These are phyloP conservation scores for Hanseniaspora guilliermondii DNA, from an alignment of 805 yeast genomes.

Conservation along the genomic window DNA sequence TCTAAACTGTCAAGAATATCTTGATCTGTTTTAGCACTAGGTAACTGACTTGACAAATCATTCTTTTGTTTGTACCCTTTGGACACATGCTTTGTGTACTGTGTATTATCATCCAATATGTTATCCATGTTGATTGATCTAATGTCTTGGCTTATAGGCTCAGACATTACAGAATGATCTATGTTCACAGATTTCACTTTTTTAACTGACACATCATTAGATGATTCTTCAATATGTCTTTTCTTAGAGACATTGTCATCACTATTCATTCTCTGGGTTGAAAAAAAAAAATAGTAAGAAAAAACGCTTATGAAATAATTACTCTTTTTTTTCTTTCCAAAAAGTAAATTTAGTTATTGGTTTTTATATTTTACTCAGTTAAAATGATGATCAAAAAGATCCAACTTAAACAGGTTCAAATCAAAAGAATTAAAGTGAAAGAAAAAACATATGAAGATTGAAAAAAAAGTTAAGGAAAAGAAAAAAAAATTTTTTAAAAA, in stretches of 20 bases:
- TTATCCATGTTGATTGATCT: slow-evolving; percentile 7
- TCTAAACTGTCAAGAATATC: slow-evolving; percentile 7
- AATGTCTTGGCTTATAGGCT: slow-evolving; percentile 9
- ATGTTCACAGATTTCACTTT: not conserved
- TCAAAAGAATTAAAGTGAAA: not conserved
- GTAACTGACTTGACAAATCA: not conserved
- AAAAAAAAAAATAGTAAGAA: not conserved
- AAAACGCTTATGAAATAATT: not conserved
- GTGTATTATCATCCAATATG: slow-evolving; percentile 10
- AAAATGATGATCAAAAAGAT: too few relatives aligned
- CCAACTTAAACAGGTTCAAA: not conserved
- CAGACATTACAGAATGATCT: slow-evolving; percentile 13
- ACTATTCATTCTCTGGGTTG: not conserved
- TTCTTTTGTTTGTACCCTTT: slow-evolving; percentile 4
- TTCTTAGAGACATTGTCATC: not conserved
- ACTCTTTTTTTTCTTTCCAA: not conserved
- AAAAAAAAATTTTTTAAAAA: not conserved
- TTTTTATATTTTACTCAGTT: too few relatives aligned
- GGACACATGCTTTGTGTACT: slow-evolving; percentile 9
- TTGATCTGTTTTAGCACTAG: not conserved
- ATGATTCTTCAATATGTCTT: not conserved
- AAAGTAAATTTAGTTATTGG: too few relatives aligned
- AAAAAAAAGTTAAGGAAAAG: not conserved
- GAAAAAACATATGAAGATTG: too few relatives aligned
- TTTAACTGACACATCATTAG: not conserved